Evolutionary conservation across 352 stramenopile species (phyloP), one percentile per base, ranked within the genome.

Genomic region (Phytopythium kandeliae): DNA sequence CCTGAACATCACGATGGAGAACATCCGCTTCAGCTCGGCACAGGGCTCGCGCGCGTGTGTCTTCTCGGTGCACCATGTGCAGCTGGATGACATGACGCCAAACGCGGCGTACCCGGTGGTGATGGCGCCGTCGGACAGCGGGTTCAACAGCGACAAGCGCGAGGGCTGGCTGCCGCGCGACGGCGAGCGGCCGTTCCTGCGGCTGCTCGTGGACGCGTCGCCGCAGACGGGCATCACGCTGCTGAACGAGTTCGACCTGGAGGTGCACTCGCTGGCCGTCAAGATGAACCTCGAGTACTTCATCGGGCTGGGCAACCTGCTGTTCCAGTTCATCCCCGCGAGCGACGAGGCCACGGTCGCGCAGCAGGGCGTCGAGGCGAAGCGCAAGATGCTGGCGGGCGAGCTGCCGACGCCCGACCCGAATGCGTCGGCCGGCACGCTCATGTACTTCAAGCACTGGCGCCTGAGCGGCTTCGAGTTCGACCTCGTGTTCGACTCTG

Each of bases 401-500:
- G 63, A 89, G 47, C 22, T 89, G 17, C 53, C 51, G 7, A 65
- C 89, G 36, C 81, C 81, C 2, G 71, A 86, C 52, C 64, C 67
- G 25, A 60, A 62, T 6, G 52, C 60, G 30, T 70, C 69, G 22
- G 62, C 63, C 45, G 81, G 82, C 3, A 72, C 78, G 63, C 48
- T 91, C n/a, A 58, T 95, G 63, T 95, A 93, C 60, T 90, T 95
- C 52, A 92, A 86, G 56, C 65, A 67, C 26, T 93, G 82, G 80
- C 55, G 60, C 12, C 75, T 95, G 69, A 77, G 68, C 42, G 42
- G 54, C 38, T 95, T 70, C 35, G 69, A 90, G 25, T 81, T 95
- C 30, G 71, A 92, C 37, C 45, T 95, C 58, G 78, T 93, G 28
- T 92, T 95, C 58, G 79, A 93, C 63, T 95, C 85, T 28, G 55